Evolutionary conservation across 768 basidiomycete species (phyloP), one percentile per base, ranked within the genome.

Genomic region (Sporobolomyces phaffii): DNA sequence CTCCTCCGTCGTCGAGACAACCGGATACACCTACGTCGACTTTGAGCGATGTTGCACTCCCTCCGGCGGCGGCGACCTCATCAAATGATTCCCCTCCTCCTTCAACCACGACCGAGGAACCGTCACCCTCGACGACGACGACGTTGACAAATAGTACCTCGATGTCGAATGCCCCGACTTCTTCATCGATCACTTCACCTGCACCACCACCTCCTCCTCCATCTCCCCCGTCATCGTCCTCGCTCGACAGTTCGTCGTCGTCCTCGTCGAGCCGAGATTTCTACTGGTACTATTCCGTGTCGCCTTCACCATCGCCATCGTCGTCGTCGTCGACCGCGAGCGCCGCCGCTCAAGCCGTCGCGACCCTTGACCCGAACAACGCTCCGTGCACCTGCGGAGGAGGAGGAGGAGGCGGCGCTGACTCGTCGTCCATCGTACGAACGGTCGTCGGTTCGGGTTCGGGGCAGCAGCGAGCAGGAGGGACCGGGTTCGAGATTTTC

Each of bases 221-320:
- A 9, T 17, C 38, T 38, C 38, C 24, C 26, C 48, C 48, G 26
- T 14, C 48, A 14, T 34, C 50, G 29, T 20, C 28, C 8, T n/a
- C 50, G 8, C 9, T 31, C 8, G 11, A 33, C 29, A 31, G 10
- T 14, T 26, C 54, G 24, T 47, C 43, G 14, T 54, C 52, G 22
- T 38, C 34, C 14, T 54, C 34, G 9, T 54, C 34, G 52, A 40
- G 14, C 17, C 52, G 52, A 3, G 52, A 54, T n/a, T 54, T 54
- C 22, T 54, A 54, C 36, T 54, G 52, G 52, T 54, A 54, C 36
- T 54, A 54, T 26, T 54, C 52, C 9, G 52, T 54, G 11, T 54
- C 52, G 6, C 52, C 52, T n/a, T 22, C 52, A 11, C 5, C 52
- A 8, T 40, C 52, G 11, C 28, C 52, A 7, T 20, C 24, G 8